Percentiles rank a stretch among this genome's conserved stretches.
phyloP scores from a whole-genome alignment of 2,329 filamentous ascomycete genomes.

The Aspergillus puulaauensis region DNA sequence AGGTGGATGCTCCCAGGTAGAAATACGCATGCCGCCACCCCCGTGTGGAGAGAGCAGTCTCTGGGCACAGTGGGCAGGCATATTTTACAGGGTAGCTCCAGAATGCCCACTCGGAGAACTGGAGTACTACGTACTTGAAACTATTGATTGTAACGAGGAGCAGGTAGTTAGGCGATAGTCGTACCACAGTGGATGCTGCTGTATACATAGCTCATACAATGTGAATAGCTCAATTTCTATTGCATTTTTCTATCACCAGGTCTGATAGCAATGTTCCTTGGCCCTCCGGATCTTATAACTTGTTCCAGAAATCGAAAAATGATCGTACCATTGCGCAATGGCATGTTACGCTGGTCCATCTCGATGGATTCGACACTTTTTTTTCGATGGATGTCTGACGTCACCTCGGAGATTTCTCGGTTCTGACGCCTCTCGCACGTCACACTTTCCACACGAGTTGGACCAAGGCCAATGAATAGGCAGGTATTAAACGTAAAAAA shows the following conservation, averaged over 20 bases:
- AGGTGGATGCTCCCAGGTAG: slow-evolving; percentile 10
- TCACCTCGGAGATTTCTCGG: slow-evolving; percentile 29
- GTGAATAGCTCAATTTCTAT: background rate
- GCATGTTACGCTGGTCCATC: background rate
- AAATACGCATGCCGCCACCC: slow-evolving; percentile 19
- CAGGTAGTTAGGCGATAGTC: background rate
- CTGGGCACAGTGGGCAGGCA: background rate
- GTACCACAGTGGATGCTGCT: background rate
- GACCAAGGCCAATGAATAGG: background rate
- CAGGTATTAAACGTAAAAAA: background rate
- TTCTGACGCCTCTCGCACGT: background rate
- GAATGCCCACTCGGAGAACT: background rate
- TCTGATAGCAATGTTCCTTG: background rate
- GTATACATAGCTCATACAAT: background rate
- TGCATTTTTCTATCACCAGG: background rate
- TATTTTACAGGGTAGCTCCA: background rate
- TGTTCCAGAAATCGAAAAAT: background rate
- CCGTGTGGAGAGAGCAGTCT: slow-evolving; percentile 15
- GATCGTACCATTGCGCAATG: background rate
- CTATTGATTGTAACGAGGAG: background rate
- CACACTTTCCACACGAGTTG: background rate
- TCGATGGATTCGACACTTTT: background rate
- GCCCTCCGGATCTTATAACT: background rate
- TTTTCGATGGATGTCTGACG: slow-evolving; percentile 18
- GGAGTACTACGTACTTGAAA: background rate